Base-by-base conservation (phyloP, 306 rosid species). In the Lotus japonicus region DNA sequence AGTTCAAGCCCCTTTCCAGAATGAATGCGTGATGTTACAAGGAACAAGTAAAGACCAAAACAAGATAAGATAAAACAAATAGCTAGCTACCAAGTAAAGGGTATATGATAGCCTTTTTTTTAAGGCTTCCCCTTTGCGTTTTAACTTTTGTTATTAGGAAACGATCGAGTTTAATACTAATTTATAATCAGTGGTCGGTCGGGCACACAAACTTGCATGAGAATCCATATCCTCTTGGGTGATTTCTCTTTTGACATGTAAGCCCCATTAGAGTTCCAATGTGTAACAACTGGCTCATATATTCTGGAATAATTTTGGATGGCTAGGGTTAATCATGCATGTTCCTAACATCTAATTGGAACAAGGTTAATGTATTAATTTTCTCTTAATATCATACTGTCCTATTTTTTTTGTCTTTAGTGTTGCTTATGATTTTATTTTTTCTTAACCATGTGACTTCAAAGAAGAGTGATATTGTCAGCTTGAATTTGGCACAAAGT, bases 91-190 rank as follows among this genome's bases (percentile, higher is more conserved):
- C 9, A 64, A 39, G 57, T 18, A 55, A 38, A 63, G 77, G 54
- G 12, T 11, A 41, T 58, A 69, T 70, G 46, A 56, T 70, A 77
- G 73, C 46, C 77, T 64, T 77, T 77, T 77, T 18, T 9, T 23
- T 64, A 64, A 64, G 50, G 56, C 10, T 48, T 54, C 2, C 9
- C 36, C 68, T 56, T 52, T 35, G 52, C 21, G 12, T 6, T 26
- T 64, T 74, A 28, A 5, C 50, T 17, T 51, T 73, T 50, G 16
- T 42, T 41, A 60, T 43, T 49, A 14, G 38, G 54, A 18, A 48
- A 52, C 11, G n/a, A n/a, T n/a, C n/a, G n/a, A 16, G 15, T 56
- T 55, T 35, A 73, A 38, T 52, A 68, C 11, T 26, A 65, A 48
- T 71, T 71, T 48, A 55, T 46, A 15, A 21, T 51, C 49, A 26